phyloP scores from a whole-genome alignment of 108 stramenopile genomes.

The Cylindrotheca fusiformis region DNA sequence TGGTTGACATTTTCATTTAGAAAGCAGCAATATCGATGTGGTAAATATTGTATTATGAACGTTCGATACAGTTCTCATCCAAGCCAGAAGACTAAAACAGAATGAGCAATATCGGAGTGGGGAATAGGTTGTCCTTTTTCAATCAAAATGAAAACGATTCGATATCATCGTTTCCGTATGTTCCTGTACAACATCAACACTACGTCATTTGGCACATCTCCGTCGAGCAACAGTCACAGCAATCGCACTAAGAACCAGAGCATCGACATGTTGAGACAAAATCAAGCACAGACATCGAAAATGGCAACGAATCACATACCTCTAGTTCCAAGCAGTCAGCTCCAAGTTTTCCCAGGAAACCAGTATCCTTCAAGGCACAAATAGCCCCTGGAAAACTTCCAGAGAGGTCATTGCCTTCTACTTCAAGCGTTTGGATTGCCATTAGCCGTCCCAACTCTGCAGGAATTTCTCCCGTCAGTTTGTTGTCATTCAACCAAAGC shows the following conservation, averaged over 20 bases:
- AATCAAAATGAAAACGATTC: neutral
- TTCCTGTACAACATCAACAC: neutral
- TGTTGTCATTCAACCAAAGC: slow-evolving; percentile 25
- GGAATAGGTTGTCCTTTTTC: neutral
- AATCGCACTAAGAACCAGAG: neutral
- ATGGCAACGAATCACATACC: too few relatives aligned
- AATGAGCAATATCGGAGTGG: too few relatives aligned
- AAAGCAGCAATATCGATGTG: too few relatives aligned
- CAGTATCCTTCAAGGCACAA: slow-evolving; percentile 8
- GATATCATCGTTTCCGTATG: neutral
- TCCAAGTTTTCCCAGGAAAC: neutral
- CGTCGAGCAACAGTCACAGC: neutral
- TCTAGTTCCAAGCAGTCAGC: slow-evolving; percentile 4
- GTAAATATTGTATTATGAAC: too few relatives aligned
- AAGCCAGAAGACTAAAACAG: too few relatives aligned
- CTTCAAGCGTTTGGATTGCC: slow-evolving; percentile 19
- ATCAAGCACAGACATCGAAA: too few relatives aligned
- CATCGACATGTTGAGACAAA: too few relatives aligned
- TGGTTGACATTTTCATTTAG: too few relatives aligned
- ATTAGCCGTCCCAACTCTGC: slow-evolving; percentile 9
- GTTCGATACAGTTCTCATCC: too few relatives aligned
- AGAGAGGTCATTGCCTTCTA: slow-evolving; percentile 45
- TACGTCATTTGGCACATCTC: neutral
- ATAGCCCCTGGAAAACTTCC: slow-evolving; percentile 11
- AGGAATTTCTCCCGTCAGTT: slow-evolving; percentile 18